phyloP scores from a whole-genome alignment of 2,329 filamentous ascomycete genomes.

The Colletotrichum scovillei region DNA sequence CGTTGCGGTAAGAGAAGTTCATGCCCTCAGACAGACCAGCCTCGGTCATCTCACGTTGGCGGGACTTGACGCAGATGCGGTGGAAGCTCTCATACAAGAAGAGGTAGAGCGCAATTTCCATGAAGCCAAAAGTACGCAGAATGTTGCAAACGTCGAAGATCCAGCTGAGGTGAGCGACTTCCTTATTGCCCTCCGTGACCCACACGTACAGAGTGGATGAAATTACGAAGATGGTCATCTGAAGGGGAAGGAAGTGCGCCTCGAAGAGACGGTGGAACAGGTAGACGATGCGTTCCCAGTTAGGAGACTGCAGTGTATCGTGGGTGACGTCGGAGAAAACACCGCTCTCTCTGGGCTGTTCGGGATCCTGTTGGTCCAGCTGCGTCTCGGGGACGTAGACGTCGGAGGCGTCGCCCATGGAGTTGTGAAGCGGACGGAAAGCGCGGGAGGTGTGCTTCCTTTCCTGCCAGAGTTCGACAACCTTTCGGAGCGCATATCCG shows the following conservation, averaged over 20 bases:
- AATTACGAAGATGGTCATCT: constrained; percentile 73
- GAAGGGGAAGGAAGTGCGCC: constrained; percentile 77
- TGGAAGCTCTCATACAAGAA: constrained; percentile 77
- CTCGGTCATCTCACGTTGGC: constrained; percentile 74
- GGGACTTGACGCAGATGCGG: constrained; percentile 66
- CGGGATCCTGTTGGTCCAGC: constrained; percentile 50
- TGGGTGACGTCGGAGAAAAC: constrained; percentile 67
- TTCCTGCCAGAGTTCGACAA: constrained; percentile 67
- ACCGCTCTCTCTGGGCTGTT: constrained; percentile 58
- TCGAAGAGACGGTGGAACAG: constrained; percentile 78
- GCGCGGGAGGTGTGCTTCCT: constrained; percentile 66
- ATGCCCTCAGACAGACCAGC: constrained; percentile 73
- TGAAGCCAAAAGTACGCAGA: constrained; percentile 70
- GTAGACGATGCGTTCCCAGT: constrained; percentile 67
- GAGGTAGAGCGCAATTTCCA: constrained; percentile 72
- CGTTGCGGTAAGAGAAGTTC: constrained; percentile 70
- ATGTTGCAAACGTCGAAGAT: constrained; percentile 70
- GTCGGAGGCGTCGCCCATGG: constrained; percentile 58
- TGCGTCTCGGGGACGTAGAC: constrained; percentile 61
- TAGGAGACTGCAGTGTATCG: constrained; percentile 60
- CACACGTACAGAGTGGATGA: constrained; percentile 70
- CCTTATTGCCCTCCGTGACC: constrained; percentile 61
- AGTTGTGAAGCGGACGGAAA: constrained; percentile 66
- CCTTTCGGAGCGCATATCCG: constrained; percentile 71
- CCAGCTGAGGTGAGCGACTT: constrained; percentile 66